These are phyloP conservation scores for Stagonosporopsis cucurbitacearum DNA, from an alignment of 2,329 filamentous ascomycete species.

Conservation along the genomic window DNA sequence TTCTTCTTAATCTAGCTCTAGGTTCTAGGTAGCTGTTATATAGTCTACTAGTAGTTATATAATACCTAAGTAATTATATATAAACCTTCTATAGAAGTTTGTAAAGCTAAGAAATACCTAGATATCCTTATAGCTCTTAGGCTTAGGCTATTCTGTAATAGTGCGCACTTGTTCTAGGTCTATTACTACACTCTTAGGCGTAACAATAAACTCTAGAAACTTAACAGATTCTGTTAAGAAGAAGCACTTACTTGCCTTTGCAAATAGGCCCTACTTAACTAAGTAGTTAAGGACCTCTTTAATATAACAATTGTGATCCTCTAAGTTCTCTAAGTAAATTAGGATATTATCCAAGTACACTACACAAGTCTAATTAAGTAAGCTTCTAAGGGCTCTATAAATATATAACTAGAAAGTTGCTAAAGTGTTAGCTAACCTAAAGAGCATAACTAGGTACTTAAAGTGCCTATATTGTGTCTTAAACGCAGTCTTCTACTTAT, in stretches of 20 bases:
- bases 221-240: too few species aligned
- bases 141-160: neutral
- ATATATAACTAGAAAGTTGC: neutral
- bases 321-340: neutral
- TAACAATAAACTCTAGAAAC: too few species aligned
- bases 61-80: neutral
- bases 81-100: neutral
- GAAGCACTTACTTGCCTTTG: too few species aligned
- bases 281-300: neutral
- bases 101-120: neutral
- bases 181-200: neutral
- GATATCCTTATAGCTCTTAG: neutral
- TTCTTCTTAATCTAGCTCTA: neutral
- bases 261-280: neutral
- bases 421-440: slow-evolving; percentile 31
- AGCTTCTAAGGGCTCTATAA: neutral
- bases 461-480: slow-evolving; percentile 9
- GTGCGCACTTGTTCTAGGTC: too few species aligned
- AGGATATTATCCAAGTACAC: slow-evolving; percentile 3
- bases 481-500: slow-evolving; percentile 46
- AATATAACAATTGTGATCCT: neutral
- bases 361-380: neutral
- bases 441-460: slow-evolving; percentile 42
- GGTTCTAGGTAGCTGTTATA: neutral
- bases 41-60: neutral